A percentile compares a stretch with the other conserved stretches of the same genome.
These are phyloP conservation scores for Emmonsiellopsis sp. DNA, from an alignment of 2,329 filamentous ascomycete genomes.

Conservation along the genomic window DNA sequence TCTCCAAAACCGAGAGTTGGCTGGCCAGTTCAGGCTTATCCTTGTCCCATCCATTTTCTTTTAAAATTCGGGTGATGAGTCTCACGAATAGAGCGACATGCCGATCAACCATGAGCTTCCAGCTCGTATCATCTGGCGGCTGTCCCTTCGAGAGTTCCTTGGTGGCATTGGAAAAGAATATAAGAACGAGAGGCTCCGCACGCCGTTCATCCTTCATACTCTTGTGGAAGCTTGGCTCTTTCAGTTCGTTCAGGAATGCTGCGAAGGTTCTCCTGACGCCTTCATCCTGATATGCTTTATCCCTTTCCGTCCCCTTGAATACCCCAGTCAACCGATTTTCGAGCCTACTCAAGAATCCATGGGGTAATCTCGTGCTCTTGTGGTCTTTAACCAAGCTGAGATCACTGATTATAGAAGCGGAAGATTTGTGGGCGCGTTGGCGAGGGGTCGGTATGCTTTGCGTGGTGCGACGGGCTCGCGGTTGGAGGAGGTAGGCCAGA, in stretches of 20 bases:
- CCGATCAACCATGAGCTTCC: slow-evolving; percentile 85
- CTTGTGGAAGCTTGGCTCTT: slow-evolving; percentile 77
- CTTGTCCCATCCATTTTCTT: slow-evolving; percentile 73
- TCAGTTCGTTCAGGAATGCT: slow-evolving; percentile 87
- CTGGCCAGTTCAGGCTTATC: slow-evolving; percentile 76
- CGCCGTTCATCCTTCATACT: slow-evolving; percentile 88
- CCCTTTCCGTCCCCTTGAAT: slow-evolving; percentile 67
- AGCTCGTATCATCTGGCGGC: slow-evolving; percentile 68
- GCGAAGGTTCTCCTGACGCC: slow-evolving; percentile 89
- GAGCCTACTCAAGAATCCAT: slow-evolving; percentile 60
- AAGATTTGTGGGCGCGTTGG: slow-evolving; percentile 58
- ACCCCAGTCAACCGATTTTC: slow-evolving; percentile 75
- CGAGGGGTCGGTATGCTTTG: slow-evolving; percentile 65
- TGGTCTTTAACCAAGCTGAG: slow-evolving; percentile 59
- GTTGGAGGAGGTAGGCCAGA: slow-evolving; percentile 85
- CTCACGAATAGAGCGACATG: slow-evolving; percentile 93
- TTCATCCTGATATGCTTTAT: slow-evolving; percentile 85
- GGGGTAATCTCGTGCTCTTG: slow-evolving; percentile 61
- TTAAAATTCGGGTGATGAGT: slow-evolving; percentile 68
- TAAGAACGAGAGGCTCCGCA: slow-evolving; percentile 84
- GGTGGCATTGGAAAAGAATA: slow-evolving; percentile 91
- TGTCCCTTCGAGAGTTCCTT: slow-evolving; percentile 79
- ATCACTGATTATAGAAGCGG: slow-evolving; percentile 73
- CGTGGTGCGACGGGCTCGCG: slow-evolving; percentile 77
- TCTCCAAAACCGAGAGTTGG: slow-evolving; percentile 73